Conservation (phyloP, 1,284 basidiomycete species). For the Fistulina hepatica region DNA sequence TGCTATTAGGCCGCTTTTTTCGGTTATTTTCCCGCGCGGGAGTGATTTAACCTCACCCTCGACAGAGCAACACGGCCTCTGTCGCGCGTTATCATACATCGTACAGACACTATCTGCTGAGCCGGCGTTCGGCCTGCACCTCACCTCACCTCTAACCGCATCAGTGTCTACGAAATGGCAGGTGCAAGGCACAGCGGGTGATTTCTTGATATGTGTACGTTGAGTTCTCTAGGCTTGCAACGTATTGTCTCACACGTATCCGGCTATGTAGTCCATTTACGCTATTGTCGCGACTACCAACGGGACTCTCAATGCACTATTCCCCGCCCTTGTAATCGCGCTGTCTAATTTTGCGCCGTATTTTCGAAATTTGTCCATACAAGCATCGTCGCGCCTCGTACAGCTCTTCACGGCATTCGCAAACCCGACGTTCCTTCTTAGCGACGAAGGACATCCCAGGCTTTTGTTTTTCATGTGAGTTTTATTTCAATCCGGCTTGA, state of each 20-base stretch:
- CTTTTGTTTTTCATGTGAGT: conserved; percentile 79
- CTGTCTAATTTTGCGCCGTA: conserved; percentile 83
- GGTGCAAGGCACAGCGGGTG: conserved; percentile 62
- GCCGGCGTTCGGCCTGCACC: conserved; percentile 56
- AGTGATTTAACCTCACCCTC: conserved; percentile 12
- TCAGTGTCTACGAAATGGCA: conserved; percentile 68
- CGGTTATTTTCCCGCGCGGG: conserved; percentile 9
- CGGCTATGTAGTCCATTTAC: conserved; percentile 89
- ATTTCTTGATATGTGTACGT: conserved; percentile 80
- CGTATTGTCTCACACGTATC: conserved; percentile 10
- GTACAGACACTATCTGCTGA: conserved; percentile 87
- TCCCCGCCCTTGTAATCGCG: conserved; percentile 84
- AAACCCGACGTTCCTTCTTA: conserved; percentile 78
- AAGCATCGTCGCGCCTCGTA: conserved; percentile 71
- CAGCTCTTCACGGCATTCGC: conserved; percentile 88
- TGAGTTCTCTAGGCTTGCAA: background rate
- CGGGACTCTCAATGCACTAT: conserved; percentile 70
- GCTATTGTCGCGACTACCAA: conserved; percentile 82
- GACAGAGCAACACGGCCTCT: conserved; percentile 80
- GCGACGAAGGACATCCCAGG: conserved; percentile 89
- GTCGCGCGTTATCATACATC: conserved; percentile 83
- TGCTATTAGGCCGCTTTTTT: no score
- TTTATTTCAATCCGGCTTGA: background rate
- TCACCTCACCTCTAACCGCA: conserved; percentile 52
- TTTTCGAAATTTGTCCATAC: conserved; percentile 72